Evolutionary conservation across 2,329 filamentous ascomycete species (phyloP), one percentile per base, ranked within the genome.

Genomic region (Coniella lustricola): DNA sequence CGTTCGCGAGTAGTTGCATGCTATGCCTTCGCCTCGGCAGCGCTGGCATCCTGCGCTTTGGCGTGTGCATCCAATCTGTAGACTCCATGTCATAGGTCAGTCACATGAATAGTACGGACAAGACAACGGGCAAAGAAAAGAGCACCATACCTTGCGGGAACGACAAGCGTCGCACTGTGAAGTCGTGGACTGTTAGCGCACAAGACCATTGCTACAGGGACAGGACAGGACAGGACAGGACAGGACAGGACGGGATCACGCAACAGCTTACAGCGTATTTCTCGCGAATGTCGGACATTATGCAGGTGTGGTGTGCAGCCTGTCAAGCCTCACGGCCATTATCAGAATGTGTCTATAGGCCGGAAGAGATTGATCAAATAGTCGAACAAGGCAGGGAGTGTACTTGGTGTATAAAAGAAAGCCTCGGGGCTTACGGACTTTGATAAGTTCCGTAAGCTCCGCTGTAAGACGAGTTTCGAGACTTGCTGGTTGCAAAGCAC

Each of bases 31-130:
- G 44, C 10, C 35, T 21, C 14, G 31, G 29, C 44, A 46, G 17
- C 44, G 44, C 17, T 46, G 44, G 35, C 44, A 46, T 21, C 35
- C 34, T 8, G 44, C 29, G 17, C 16, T 20, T 20, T 46, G 22
- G 35, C 44, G 44, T 8, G 44, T 32, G 13, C 44, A 46, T 16
- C n/a, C 44, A n/a, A 46, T 35, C 44, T 46, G 10, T 3, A 2
- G n/a, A 17, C 33, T 29, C 22, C 13, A 25, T 9, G 39, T n/a
- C n/a, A n/a, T n/a, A n/a, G n/a, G 17, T 17, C 16, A 13, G n/a
- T 25, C 3, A 29, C 3, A 22, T 16, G 31, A 9, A 31, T 10
- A 3, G 7, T 29, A n/a, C 16, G 21, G 38, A 29, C 17, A 3
- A 2, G 4, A 16, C 7, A 1, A 31, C 7, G 14, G 16, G 10